Evolutionary conservation across 768 basidiomycete species (phyloP), one percentile per base, ranked within the genome.

Genomic region (Hypholoma sublateritium): DNA sequence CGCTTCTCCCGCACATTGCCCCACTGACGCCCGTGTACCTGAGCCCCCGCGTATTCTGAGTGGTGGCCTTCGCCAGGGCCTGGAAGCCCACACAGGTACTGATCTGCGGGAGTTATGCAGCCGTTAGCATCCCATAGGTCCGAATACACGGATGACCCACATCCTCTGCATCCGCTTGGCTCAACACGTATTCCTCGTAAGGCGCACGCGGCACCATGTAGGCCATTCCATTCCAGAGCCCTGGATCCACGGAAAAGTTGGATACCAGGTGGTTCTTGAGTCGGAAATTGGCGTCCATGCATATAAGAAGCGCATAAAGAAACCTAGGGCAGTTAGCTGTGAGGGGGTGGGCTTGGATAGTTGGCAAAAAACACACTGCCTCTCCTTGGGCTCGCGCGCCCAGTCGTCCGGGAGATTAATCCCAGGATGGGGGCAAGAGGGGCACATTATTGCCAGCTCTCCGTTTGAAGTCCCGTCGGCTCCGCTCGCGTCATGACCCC

Each of bases 391-490:
- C n/a, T 25, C 64, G 8, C 60, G 44, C 22, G 61, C 19, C 65
- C 66, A 71, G 9, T 57, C 45, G 0, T 49, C 54, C 0, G 67
- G 65, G 3, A 71, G 54, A 54, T 73, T 72, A 0, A 62, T 61
- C 0, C 65, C 66, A 0, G 68, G 70, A 1, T 66, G 62, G 0
- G 67, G 71, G 56, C 71, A 74, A 0, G 67, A 63, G 2, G 67
- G 67, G 45, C 72, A 74, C 11, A 50, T 6, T 0, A 72, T 43
- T 0, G 66, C 60, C 2, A 65, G 62, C 37, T 66, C 65, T 2
- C 72, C 73, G 7, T 54, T 25, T 7, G 11, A 4, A 5, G 72
- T 72, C 1, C 57, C 56, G 1, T 37, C 45, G 6, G 65, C 48
- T 0, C 72, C 70, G 1, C n/a, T 35, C 1, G 9, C 35, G 45